Conservation (phyloP, 129 eudicot species). For the Chrysanthemum makinoi region DNA sequence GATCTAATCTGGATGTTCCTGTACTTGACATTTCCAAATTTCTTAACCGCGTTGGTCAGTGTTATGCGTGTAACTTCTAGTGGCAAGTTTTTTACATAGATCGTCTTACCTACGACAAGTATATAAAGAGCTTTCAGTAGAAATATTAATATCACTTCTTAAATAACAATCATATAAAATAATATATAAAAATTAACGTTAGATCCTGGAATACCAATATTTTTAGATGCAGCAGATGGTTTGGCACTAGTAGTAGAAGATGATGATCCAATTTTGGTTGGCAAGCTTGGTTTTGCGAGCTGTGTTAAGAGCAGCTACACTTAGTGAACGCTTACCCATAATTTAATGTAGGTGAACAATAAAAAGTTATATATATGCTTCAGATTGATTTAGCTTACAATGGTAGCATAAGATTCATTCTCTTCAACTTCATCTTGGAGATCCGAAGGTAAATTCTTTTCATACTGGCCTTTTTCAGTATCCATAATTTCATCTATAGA, state of each 20-base stretch:
- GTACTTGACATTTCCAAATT: constrained; percentile 14
- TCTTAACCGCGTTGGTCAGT: constrained; percentile 15
- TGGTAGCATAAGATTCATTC: constrained; percentile 16
- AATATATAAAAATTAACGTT: background rate
- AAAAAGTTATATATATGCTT: background rate
- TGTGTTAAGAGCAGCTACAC: background rate
- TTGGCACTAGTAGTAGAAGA: background rate
- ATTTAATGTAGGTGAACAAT: background rate
- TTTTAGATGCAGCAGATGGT: too few species aligned
- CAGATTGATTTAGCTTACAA: background rate
- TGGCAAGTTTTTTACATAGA: constrained; percentile 24
- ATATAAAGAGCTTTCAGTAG: background rate
- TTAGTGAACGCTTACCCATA: background rate
- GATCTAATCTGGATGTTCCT: constrained; percentile 20
- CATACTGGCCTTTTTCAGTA: background rate
- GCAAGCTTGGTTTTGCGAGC: too few species aligned
- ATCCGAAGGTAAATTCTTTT: background rate
- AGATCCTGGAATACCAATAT: too few species aligned
- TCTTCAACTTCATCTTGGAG: background rate
- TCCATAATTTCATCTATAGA: background rate
- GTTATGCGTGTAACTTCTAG: background rate
- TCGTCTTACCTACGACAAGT: constrained; percentile 18
- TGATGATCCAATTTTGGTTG: background rate
- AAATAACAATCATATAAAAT: background rate
- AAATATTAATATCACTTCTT: background rate